Percentiles rank a stretch among this genome's conserved stretches.
These are phyloP conservation scores for Mortierella sp. DNA, from an alignment of 371 early-diverging fungal genomes.

Conservation along the genomic window DNA sequence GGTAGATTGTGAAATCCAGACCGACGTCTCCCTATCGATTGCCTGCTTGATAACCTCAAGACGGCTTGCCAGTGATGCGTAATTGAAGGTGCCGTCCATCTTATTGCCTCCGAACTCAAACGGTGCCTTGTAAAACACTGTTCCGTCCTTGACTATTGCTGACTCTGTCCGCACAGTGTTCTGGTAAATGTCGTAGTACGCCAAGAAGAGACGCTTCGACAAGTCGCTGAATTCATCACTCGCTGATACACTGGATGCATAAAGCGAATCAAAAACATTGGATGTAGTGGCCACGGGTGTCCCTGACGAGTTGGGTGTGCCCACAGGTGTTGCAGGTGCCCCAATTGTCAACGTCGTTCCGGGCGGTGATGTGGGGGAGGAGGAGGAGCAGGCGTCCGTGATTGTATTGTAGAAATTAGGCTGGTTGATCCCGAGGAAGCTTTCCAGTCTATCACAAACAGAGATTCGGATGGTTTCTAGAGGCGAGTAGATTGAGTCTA, in stretches of 20 bases:
- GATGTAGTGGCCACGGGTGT: conserved; percentile 22
- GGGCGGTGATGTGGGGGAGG: conserved; percentile 29
- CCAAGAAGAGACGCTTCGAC: conserved; percentile 61
- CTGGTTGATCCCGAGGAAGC: conserved; percentile 51
- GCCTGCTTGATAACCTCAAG: conserved; percentile 53
- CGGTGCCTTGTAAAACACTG: conserved; percentile 48
- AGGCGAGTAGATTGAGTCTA: background rate
- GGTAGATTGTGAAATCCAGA: conserved; percentile 56
- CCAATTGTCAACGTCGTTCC: conserved; percentile 5
- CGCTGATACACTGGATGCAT: conserved; percentile 17
- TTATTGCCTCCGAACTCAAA: conserved; percentile 61
- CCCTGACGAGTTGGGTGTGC: conserved; percentile 44
- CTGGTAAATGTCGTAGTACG: conserved; percentile 61
- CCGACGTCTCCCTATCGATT: conserved; percentile 56
- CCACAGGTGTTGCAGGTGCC: conserved; percentile 29
- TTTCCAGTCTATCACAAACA: conserved; percentile 64
- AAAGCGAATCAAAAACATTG: conserved; percentile 40
- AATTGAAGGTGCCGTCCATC: conserved; percentile 63
- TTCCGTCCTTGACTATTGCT: conserved; percentile 50
- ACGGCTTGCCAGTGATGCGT: conserved; percentile 53
- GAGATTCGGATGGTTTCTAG: conserved; percentile 67
- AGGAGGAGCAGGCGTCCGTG: conserved; percentile 13
- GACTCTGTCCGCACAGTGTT: conserved; percentile 58
- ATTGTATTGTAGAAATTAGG: conserved; percentile 11
- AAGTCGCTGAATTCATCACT: conserved; percentile 59